These are phyloP conservation scores for Cordyceps pruinosa DNA, from an alignment of 2,329 filamentous ascomycete species.

Conservation along the genomic window DNA sequence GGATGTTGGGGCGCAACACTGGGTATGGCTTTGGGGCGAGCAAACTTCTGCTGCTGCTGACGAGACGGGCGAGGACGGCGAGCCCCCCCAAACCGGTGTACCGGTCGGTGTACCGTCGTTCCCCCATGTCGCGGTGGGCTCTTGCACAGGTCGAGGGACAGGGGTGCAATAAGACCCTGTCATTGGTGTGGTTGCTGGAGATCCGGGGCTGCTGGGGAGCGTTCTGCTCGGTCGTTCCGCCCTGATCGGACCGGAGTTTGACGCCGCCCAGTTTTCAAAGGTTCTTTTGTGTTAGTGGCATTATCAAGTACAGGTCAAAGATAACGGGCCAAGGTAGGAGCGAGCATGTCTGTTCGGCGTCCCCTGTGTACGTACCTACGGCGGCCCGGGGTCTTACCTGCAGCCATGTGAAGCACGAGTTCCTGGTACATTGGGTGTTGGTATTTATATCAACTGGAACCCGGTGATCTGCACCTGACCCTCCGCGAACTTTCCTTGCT, in stretches of 20 bases:
- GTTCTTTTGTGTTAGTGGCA: background rate
- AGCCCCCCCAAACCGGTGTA: background rate
- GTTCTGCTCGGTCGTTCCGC: background rate
- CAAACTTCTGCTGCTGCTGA: too few relatives aligned
- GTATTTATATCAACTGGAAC: background rate
- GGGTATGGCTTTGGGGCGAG: too few relatives aligned
- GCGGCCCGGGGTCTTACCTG: background rate
- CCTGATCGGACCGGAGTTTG: background rate
- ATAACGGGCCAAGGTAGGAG: background rate
- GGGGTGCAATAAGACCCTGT: background rate
- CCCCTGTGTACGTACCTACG: background rate
- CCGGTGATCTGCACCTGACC: background rate
- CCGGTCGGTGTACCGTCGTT: too few relatives aligned
- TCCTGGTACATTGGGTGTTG: background rate
- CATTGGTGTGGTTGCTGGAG: background rate
- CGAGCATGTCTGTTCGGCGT: background rate
- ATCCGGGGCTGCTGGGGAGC: constrained; percentile 2
- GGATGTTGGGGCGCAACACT: too few relatives aligned
- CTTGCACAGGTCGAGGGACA: background rate
- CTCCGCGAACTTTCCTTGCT: background rate
- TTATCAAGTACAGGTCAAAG: background rate
- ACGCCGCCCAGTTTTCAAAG: background rate
- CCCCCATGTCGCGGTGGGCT: background rate
- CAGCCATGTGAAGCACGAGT: background rate
- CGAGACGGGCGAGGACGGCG: too few relatives aligned